Evolutionary conservation across 1,284 basidiomycete genomes (phyloP), one percentile per base, ranked within the genome.

Genomic region (Pterulicium gracile): DNA sequence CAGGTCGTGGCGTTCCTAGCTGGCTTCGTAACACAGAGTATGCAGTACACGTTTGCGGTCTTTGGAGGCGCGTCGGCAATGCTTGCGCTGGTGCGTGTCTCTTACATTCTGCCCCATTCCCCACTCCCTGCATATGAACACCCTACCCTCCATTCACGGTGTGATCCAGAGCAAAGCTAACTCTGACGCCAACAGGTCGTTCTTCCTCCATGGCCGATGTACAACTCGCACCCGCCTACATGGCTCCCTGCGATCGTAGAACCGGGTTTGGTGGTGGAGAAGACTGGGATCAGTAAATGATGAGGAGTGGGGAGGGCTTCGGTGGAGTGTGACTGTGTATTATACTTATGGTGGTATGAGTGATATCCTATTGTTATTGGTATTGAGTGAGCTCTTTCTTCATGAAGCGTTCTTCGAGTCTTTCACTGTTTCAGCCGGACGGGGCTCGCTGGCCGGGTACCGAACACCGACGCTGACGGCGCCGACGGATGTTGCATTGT

Each of bases 161-260:
- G 47, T 1, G 13, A 13, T 17, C 19, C 27, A 47, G 22, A 22
- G 20, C 36, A 7, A n/a, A 17, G 12, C 18, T 47, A 42, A 47
- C 7, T 34, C 13, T 46, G 17, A 44, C 50, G 32, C 20, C 19
- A 20, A 1, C 47, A 85, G 84, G 58, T 69, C 34, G 66, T 79
- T n/a, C 52, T 87, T 3, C 83, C 84, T 0, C 78, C 78, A 10
- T 88, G 85, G 85, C 73, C 77, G 0, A 63, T 72, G 58, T 83
- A 72, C 60, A 84, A 80, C 51, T 62, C 60, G 14, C 68, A 86
- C 56, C 75, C 81, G 15, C 75, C 83, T 42, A 64, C 70, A 52
- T 87, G 83, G 83, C 62, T 81, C 32, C 65, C 77, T 17, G 58
- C 56, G 27, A 32, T n/a, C n/a, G n/a, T n/a, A n/a, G n/a, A n/a